Evolutionary conservation across 108 stramenopile genomes (phyloP), one percentile per base, ranked within the genome.

Genomic region (Aurantiochytrium sp.): DNA sequence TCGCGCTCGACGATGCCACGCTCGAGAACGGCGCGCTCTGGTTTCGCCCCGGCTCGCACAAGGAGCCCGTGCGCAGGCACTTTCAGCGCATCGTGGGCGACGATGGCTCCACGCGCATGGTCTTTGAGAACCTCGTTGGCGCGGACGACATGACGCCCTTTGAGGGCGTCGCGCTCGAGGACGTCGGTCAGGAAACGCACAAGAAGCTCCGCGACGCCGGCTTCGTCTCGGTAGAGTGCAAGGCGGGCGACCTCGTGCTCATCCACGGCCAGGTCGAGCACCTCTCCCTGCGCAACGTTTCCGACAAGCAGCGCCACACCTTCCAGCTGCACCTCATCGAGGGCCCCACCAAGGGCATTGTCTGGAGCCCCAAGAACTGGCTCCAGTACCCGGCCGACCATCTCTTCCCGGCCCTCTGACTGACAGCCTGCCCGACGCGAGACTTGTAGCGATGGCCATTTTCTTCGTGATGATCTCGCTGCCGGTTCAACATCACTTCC

Each of bases 321-420:
- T 97, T 97, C 89, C 97, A 97, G 86, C 89, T 97, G 48, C 97
- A 97, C 88, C 89, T 95, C 59, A 92, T 97, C 41, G 97, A 97
- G 86, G 96, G 96, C 1, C 91, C 93, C 37, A 69, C 88, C 4
- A 92, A 89, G 4, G 95, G 95, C 36, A 86, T 95, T 27, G 55
- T 55, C 53, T 97, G 97, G 97, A 94, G 95, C 24, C 89, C 91
- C 27, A 89, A 87, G 39, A 97, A 97, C 90, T 97, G 97, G 97
- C 86, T 97, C n/a, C 97, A 97, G 89, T 97, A 97, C 89, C 94
- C 95, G 19, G 10, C 41, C 0, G 91, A 87, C n/a, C 39, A 86
- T 3, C 32, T 88, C 12, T 96, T 96, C 87, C 42, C 73, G 1
- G 15, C 39, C 6, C 73, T 81, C 45, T 81, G 19, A 34, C 15